These are phyloP conservation scores for Erucastrum elatum DNA, from an alignment of 345 rosid species.

Conservation along the genomic window DNA sequence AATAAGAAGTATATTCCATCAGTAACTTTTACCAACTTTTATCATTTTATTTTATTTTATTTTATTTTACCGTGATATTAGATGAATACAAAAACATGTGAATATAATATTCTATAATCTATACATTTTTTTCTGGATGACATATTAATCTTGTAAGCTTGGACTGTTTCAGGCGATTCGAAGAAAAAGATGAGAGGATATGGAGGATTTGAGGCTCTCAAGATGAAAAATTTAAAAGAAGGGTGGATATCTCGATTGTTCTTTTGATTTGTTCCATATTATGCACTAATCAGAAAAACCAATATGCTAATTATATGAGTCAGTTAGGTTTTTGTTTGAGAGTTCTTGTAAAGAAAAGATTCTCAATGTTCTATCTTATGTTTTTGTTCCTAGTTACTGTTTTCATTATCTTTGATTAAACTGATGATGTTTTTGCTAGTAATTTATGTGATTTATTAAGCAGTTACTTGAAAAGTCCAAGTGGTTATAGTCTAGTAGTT, in stretches of 20 bases:
- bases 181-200: constrained; percentile 55
- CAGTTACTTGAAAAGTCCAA: not conserved
- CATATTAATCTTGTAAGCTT: not conserved
- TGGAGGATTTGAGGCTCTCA: constrained; percentile 45
- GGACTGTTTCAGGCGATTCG: constrained; percentile 49
- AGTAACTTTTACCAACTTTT: constrained; percentile 25
- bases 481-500: constrained; percentile 5
- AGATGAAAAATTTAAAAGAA: constrained; percentile 38
- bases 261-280: constrained; percentile 8
- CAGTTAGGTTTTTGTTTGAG: constrained; percentile 15
- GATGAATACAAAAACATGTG: constrained; percentile 8
- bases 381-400: not conserved
- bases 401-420: not conserved
- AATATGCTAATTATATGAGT: constrained; percentile 27
- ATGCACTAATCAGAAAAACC: constrained; percentile 29
- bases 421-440: constrained; percentile 12
- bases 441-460: not conserved
- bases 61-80: not conserved
- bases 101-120: not conserved
- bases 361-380: constrained; percentile 16
- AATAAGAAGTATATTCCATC: constrained; percentile 5
- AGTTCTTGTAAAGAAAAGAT: constrained; percentile 31
- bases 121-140: not conserved
- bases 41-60: not conserved
- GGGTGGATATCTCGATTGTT: constrained; percentile 24